These are phyloP conservation scores for Xylaria sp. DNA, from an alignment of 2,329 filamentous ascomycete species.

Conservation along the genomic window DNA sequence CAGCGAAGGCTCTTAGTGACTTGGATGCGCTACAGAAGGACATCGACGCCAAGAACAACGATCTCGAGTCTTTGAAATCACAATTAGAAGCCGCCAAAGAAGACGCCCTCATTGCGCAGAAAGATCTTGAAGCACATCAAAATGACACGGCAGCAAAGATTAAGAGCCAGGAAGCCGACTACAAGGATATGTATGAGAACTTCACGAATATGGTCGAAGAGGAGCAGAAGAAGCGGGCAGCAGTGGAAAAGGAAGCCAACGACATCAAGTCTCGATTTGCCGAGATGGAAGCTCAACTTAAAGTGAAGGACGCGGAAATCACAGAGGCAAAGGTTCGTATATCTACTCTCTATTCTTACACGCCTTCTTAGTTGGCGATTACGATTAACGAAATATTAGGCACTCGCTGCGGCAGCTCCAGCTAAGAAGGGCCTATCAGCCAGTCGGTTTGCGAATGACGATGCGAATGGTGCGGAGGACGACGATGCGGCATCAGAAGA, in stretches of 20 bases:
- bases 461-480: conserved; percentile 50
- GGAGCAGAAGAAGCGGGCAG: conserved; percentile 57
- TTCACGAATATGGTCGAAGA: conserved; percentile 71
- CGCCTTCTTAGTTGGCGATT: conserved; percentile 1
- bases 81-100: conserved; percentile 56
- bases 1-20: conserved; percentile 46
- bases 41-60: conserved; percentile 49
- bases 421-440: conserved; percentile 62
- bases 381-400: conserved; percentile 50
- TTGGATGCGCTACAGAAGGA: conserved; percentile 46
- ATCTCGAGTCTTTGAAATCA: conserved; percentile 52
- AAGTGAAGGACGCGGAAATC: conserved; percentile 72
- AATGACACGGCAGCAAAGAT: conserved; percentile 62
- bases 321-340: conserved; percentile 66
- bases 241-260: conserved; percentile 47
- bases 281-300: conserved; percentile 55
- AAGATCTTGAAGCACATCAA: conserved; percentile 65
- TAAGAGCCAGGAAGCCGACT: conserved; percentile 69
- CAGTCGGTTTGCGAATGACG: conserved; percentile 63
- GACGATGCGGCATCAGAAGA: conserved; percentile 48
- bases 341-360: neutral
- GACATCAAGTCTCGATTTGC: conserved; percentile 49
- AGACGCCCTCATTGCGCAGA: conserved; percentile 56
- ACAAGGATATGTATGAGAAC: conserved; percentile 71
- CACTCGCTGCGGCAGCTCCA: conserved; percentile 57